phyloP scores from a whole-genome alignment of 805 yeast genomes.

The Blastobotrys parvus region DNA sequence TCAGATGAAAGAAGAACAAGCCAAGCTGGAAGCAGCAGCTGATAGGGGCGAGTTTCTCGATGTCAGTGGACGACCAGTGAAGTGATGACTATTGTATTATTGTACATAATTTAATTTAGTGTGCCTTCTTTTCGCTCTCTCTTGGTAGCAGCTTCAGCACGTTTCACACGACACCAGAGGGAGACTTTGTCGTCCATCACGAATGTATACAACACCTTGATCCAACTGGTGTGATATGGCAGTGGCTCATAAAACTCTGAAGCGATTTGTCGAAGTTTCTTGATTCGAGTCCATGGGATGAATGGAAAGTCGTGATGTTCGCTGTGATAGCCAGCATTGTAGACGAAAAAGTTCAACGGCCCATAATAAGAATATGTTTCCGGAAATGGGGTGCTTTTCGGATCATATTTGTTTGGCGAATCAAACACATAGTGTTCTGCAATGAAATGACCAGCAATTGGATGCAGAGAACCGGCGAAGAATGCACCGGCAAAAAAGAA shows the following conservation, averaged over 20 bases:
- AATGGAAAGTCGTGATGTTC: slow-evolving; percentile 96
- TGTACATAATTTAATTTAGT: not conserved
- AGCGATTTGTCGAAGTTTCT: slow-evolving; percentile 56
- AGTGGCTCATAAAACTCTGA: slow-evolving; percentile 73
- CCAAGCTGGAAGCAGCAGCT: slow-evolving; percentile 13
- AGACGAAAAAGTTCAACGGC: slow-evolving; percentile 61
- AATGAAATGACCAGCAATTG: slow-evolving; percentile 91
- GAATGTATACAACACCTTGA: slow-evolving; percentile 64
- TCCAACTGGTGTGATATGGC: slow-evolving; percentile 74
- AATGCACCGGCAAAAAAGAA: slow-evolving; percentile 73
- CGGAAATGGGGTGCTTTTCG: slow-evolving; percentile 30
- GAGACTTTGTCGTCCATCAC: slow-evolving; percentile 57
- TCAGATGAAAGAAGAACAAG: slow-evolving; percentile 12
- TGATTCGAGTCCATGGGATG: slow-evolving; percentile 80
- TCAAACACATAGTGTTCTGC: slow-evolving; percentile 85
- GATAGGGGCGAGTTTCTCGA: slow-evolving; percentile 16
- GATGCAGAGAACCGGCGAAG: slow-evolving; percentile 86
- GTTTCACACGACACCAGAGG: slow-evolving; percentile 75
- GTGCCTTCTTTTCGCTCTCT: slow-evolving; percentile 3
- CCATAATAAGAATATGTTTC: slow-evolving; percentile 92
- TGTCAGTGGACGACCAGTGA: slow-evolving; percentile 9
- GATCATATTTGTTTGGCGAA: slow-evolving; percentile 39
- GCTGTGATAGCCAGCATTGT: slow-evolving; percentile 92
- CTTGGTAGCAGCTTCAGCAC: slow-evolving; percentile 26
- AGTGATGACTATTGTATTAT: not conserved